phyloP scores from a whole-genome alignment of 441 rosid species.

The Cnidoscolus chayamansa region DNA sequence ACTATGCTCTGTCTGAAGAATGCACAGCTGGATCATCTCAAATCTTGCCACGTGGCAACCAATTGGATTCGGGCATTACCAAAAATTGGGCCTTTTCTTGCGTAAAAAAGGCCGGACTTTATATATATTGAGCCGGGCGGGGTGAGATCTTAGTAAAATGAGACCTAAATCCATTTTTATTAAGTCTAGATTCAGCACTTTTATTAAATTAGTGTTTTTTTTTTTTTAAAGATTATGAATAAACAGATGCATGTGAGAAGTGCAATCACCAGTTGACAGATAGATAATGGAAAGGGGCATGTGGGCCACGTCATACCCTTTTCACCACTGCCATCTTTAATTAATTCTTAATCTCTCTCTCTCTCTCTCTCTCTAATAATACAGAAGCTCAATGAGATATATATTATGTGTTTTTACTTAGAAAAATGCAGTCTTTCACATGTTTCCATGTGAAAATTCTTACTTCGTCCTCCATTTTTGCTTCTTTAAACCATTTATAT shows the following conservation, averaged over 20 bases:
- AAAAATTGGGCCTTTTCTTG: too few species aligned
- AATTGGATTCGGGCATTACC: too few species aligned
- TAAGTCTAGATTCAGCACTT: too few species aligned
- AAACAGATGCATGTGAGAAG: conserved; percentile 27
- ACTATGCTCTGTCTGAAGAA: neutral
- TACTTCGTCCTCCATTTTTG: neutral
- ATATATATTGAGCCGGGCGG: too few species aligned
- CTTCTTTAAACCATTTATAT: neutral
- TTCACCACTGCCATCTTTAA: conserved; percentile 27
- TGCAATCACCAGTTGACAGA: conserved; percentile 5
- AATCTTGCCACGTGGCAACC: conserved; percentile 5
- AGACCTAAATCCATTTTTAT: too few species aligned
- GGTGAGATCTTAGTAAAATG: too few species aligned
- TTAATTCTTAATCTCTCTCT: conserved; percentile 17
- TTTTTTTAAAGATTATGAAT: too few species aligned
- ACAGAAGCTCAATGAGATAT: too few species aligned
- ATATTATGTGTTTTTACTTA: conserved; percentile 1
- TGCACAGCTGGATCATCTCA: conserved; percentile 6
- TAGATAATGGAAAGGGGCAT: conserved; percentile 6
- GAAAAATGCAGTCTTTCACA: conserved; percentile 25
- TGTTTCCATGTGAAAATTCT: conserved; percentile 46
- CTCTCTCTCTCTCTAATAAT: too few species aligned
- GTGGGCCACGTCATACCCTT: conserved; percentile 28
- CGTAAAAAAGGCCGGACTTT: too few species aligned
- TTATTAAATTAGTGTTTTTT: too few species aligned